These are phyloP conservation scores for Globisporangium nagaii DNA, from an alignment of 352 stramenopile genomes.

Conservation along the genomic window DNA sequence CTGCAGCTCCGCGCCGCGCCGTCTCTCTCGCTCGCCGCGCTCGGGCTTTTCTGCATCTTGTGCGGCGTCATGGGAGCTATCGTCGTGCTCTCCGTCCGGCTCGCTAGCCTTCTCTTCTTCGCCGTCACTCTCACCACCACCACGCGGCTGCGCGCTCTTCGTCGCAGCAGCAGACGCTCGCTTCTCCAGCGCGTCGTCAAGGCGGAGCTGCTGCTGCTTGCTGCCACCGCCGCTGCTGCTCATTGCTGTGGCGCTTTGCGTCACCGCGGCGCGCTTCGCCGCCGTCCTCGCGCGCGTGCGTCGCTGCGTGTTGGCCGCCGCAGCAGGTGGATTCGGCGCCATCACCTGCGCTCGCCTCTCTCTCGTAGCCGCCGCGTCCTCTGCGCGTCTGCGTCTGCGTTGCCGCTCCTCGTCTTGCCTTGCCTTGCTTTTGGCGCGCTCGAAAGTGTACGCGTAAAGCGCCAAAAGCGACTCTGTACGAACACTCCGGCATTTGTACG, in stretches of 20 bases:
- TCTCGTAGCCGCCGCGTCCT: neutral
- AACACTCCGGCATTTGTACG: too few relatives aligned
- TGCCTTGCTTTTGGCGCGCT: neutral
- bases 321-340: neutral
- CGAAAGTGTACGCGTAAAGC: too few relatives aligned
- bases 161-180: neutral
- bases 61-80: neutral
- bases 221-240: neutral
- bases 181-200: neutral
- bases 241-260: too few relatives aligned
- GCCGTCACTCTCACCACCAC: neutral
- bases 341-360: neutral
- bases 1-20: neutral
- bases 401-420: too few relatives aligned
- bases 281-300: slow-evolving; percentile 9
- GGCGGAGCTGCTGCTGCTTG: neutral
- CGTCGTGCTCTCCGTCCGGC: neutral
- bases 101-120: neutral
- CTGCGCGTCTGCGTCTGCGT: neutral
- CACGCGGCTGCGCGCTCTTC: neutral
- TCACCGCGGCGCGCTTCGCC: slow-evolving; percentile 6
- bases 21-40: neutral
- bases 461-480: too few relatives aligned
- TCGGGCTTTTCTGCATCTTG: neutral
- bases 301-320: neutral